Base-by-base conservation (phyloP, 148 eudicot species). In the Camellia japonica region DNA sequence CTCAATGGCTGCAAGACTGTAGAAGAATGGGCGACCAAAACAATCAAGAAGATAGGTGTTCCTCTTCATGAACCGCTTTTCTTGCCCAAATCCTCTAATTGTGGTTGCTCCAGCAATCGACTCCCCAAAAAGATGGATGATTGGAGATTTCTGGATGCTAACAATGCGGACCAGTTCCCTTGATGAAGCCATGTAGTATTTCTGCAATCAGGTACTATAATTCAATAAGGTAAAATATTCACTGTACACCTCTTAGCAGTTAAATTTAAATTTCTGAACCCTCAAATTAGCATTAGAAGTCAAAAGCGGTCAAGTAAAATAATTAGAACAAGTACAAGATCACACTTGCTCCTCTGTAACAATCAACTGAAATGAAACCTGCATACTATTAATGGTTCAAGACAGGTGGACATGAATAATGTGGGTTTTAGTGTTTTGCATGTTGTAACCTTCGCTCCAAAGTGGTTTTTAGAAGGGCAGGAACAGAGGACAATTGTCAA, bases 31-130 rank as follows among this genome's bases (percentile, higher is more conserved):
- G 16, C 98, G 93, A 65, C 98, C 90, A 87, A 91, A 94, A 82
- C 97, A 88, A 83, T 96, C 99, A 82, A 92, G 94, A 82, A 96
- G 98, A 83, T 94, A 85, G 16, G 94, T 91, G 75, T 94, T 94
- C 83, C 87, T 94, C 90, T 94, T 92, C 92, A 94, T 89, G 84
- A 96, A 96, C 61, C 99, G 88, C 70, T 91, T 90, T 82, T 96
- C 95, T 85, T 96, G 98, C 79, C 95, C 95, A 86, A 96, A 96
- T 66, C 98, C 98, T 89, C 99, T 92, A 66, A 96, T 96, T 64
- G 98, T 96, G 80, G 97, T 90, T 80, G 99, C 97, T 84, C 99
- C 99, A 85, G 99, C 93, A 83, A 96, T 94, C 3, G 99, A 91
- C 87, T 96, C 99, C 6, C 97, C 90, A 74, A 96, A 96, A 76